These are phyloP conservation scores for Emmonsia crescens DNA, from an alignment of 2,329 filamentous ascomycete species.

Conservation along the genomic window DNA sequence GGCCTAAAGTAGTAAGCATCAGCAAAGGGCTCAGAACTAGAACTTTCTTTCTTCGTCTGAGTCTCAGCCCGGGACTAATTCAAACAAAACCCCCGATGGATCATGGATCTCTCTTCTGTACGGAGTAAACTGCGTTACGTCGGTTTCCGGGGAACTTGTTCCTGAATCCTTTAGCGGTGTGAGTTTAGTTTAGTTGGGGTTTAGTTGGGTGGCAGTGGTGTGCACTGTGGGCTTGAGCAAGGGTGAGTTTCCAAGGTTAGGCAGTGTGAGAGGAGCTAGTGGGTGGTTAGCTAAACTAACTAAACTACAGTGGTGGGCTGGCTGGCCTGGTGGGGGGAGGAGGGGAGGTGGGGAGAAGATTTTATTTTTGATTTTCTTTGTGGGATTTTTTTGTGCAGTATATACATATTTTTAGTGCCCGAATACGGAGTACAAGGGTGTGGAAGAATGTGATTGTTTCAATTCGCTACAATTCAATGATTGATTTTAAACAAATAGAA, in stretches of 20 bases:
- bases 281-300: too few relatives aligned
- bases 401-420: too few relatives aligned
- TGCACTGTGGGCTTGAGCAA: not conserved
- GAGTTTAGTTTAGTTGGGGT: too few relatives aligned
- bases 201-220: not conserved
- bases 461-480: not conserved
- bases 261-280: too few relatives aligned
- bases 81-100: too few relatives aligned
- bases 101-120: too few relatives aligned
- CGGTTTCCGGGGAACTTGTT: conserved; percentile 4
- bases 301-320: not conserved
- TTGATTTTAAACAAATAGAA: not conserved
- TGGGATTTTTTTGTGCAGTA: not conserved
- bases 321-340: not conserved
- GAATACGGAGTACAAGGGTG: not conserved
- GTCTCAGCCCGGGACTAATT: not conserved
- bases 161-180: conserved; percentile 2
- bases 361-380: not conserved
- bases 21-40: too few relatives aligned
- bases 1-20: too few relatives aligned
- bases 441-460: not conserved
- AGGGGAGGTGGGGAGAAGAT: too few relatives aligned
- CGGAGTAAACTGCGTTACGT: not conserved
- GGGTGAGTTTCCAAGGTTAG: too few relatives aligned
- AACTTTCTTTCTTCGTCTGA: too few relatives aligned